phyloP scores from a whole-genome alignment of 2,329 filamentous ascomycete genomes.

The Aspergillus sp. region DNA sequence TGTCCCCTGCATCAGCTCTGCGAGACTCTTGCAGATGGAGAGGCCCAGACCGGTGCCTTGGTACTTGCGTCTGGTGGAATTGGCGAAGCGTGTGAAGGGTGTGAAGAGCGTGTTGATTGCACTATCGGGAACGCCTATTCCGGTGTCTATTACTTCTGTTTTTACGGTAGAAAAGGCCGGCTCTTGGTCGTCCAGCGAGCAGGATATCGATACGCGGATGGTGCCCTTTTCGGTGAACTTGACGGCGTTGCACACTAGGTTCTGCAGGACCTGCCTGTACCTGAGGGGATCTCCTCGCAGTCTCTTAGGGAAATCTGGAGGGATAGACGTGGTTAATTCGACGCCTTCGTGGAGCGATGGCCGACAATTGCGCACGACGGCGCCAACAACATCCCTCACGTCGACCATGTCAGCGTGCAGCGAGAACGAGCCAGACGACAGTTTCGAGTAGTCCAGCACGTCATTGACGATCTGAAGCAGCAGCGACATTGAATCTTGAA shows the following conservation, averaged over 20 bases:
- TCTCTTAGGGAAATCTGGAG: conserved; percentile 49
- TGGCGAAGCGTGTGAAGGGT: conserved; percentile 57
- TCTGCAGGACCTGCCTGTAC: conserved; percentile 63
- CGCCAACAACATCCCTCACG: conserved; percentile 45
- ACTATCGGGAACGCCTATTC: conserved; percentile 52
- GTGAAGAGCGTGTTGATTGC: conserved; percentile 53
- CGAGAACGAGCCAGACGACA: conserved; percentile 60
- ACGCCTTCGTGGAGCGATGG: conserved; percentile 49
- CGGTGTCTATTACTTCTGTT: conserved; percentile 55
- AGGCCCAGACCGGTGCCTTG: conserved; percentile 59
- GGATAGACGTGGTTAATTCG: conserved; percentile 45
- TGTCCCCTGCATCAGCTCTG: conserved; percentile 57
- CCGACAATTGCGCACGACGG: conserved; percentile 53
- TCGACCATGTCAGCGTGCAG: conserved; percentile 55
- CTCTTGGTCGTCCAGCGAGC: conserved; percentile 43
- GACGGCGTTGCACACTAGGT: conserved; percentile 60
- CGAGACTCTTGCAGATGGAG: conserved; percentile 58
- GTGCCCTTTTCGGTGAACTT: conserved; percentile 62
- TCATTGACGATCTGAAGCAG: conserved; percentile 64
- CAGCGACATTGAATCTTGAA: conserved; percentile 60
- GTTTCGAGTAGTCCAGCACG: conserved; percentile 66
- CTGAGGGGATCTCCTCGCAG: conserved; percentile 59
- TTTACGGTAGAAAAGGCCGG: conserved; percentile 45
- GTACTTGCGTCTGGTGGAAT: conserved; percentile 53
- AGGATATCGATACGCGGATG: conserved; percentile 47